Evolutionary conservation across 495 filamentous ascomycete genomes (phyloP).

Genomic region (Talaromyces thailandensis): DNA sequence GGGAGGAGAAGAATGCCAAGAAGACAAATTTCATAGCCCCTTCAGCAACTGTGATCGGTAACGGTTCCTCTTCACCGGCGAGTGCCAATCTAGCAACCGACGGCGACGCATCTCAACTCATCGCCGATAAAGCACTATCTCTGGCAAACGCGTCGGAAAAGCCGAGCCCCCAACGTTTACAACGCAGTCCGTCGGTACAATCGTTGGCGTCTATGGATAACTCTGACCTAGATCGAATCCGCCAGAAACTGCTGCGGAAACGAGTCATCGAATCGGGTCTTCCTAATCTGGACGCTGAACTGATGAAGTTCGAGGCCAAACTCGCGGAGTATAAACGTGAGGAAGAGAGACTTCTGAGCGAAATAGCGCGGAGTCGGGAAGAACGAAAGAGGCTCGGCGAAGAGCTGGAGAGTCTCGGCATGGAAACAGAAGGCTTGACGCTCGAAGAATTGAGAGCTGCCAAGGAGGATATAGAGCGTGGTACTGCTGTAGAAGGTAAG

Average conservation of each 20-base stretch:
- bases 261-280: conserved; percentile 48
- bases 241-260: conserved; percentile 31
- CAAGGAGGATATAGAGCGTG: conserved; percentile 18
- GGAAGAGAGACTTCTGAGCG: conserved; percentile 47
- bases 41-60: conserved; percentile 10
- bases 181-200: not conserved
- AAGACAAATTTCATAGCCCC: conserved; percentile 33
- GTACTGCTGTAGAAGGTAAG: conserved; percentile 23
- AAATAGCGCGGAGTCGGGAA: conserved; percentile 40
- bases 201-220: conserved; percentile 13
- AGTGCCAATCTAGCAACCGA: conserved; percentile 10
- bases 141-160: not conserved
- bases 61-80: conserved; percentile 12
- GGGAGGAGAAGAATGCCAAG: conserved; percentile 50
- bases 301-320: conserved; percentile 34
- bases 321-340: conserved; percentile 48
- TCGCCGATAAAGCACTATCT: not conserved
- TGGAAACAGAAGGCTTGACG: conserved; percentile 35
- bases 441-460: conserved; percentile 32
- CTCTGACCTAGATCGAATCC: conserved; percentile 18
- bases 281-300: conserved; percentile 46
- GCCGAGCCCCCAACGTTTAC: not conserved
- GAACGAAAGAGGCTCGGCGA: conserved; percentile 35
- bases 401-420: conserved; percentile 45
- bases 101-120: conserved; percentile 5